Evolutionary conservation across 495 filamentous ascomycete species (phyloP), one percentile per base, ranked within the genome.

Genomic region (Pyrenula massariospora): DNA sequence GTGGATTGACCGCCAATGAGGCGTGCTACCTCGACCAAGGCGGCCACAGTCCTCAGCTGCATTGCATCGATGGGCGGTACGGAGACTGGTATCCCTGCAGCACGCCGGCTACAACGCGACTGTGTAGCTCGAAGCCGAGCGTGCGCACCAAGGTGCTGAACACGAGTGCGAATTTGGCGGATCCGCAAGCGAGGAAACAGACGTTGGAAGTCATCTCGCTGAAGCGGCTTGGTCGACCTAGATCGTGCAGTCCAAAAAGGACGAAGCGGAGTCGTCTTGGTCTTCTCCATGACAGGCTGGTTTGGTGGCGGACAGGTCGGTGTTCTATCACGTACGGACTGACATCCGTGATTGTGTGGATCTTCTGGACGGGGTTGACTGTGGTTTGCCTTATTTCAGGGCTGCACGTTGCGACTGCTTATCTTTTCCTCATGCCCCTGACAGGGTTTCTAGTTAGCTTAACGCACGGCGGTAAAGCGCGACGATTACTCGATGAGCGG

Each of bases 1-100:
- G 36, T 24, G n/a, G n/a, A n/a, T n/a, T n/a, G n/a, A 1, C 21
- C 53, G 36, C 24, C 21, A 55, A 25, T 25, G 5, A 55, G 20
- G n/a, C 5, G 22, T 55, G 53, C 25, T 55, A 19, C 19, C 5
- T 55, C 10, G 53, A 55, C 24, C 53, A 25, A 12, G 20, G 12
- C 10, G 25, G 25, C 53, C 53, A 42, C 20, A 25, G 53, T 25
- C 22, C 21, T 24, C 12, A 19, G 1, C 21, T 55, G 24, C 21
- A 55, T 47, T 55, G 53, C 53, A 24, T 55, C 36, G 53, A 55
- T 42, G 53, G 24, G 53, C 53, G 53, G 2, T 25, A 55, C 21
- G 53, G 53, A 42, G 53, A 47, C 24, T 25, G 25, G 21, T 55
- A 55, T 42, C 53, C 53, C 24, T 25, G 53, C 3, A 55, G 24